A percentile compares a stretch with the other conserved stretches of the same genome.
phyloP scores from a whole-genome alignment of 768 basidiomycete species.

The Zangia roseola region DNA sequence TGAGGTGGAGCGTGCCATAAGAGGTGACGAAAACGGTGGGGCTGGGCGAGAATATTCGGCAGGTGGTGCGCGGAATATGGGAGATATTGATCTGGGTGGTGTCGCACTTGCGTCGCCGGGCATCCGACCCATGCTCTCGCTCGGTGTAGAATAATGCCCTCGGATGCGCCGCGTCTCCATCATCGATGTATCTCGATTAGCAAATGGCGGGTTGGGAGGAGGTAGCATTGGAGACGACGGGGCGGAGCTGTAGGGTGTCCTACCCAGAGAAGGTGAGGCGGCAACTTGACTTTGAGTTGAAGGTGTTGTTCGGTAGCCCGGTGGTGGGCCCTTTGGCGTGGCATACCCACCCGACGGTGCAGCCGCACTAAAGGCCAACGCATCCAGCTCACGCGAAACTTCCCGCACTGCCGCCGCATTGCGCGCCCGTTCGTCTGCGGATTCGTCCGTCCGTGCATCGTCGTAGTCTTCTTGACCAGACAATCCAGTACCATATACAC shows the following conservation, averaged over 20 bases:
- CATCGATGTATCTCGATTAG: constrained; percentile 26
- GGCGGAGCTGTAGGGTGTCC: constrained; percentile 16
- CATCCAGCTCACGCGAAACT: constrained; percentile 62
- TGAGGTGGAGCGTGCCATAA: constrained; percentile 33
- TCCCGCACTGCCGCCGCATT: constrained; percentile 70
- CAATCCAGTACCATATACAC: neutral
- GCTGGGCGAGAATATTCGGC: constrained; percentile 45
- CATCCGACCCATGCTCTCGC: constrained; percentile 8
- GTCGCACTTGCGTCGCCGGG: constrained; percentile 6
- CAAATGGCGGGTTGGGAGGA: constrained; percentile 43
- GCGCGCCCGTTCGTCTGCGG: constrained; percentile 50
- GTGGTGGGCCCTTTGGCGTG: constrained; percentile 16
- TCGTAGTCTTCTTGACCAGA: constrained; percentile 25
- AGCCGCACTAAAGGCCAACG: constrained; percentile 43
- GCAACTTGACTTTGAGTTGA: constrained; percentile 2
- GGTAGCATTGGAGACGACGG: constrained; percentile 32
- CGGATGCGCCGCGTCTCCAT: constrained; percentile 6
- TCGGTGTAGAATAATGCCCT: constrained; percentile 1
- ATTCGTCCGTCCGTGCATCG: constrained; percentile 22
- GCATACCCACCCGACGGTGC: constrained; percentile 14
- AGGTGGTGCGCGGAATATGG: constrained; percentile 34
- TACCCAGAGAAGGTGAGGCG: constrained; percentile 2
- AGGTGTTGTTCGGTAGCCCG: constrained; percentile 2
- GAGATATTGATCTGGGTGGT: constrained; percentile 1
- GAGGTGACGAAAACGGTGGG: constrained; percentile 30